phyloP scores from a whole-genome alignment of 306 rosid genomes.

The Glycine tomentella region DNA sequence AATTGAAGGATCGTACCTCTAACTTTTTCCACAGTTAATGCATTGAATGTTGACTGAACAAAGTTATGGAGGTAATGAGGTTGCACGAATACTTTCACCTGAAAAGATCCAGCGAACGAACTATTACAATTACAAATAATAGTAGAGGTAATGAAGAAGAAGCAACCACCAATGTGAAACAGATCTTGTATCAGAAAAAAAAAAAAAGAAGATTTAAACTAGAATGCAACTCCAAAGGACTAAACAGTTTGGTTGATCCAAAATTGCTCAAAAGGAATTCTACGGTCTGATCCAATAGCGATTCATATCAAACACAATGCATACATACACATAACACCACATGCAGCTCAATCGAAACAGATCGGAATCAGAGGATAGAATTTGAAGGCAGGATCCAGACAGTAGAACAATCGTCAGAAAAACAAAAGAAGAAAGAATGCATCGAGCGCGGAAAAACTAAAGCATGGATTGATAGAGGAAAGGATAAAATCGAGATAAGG shows the following conservation, averaged over 20 bases:
- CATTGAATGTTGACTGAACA: conserved; percentile 89
- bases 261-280: neutral
- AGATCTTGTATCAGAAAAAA: conserved; percentile 36
- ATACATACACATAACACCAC: neutral
- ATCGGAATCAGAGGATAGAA: conserved; percentile 39
- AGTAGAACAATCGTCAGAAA: neutral
- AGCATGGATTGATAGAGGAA: neutral
- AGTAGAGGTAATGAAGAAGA: neutral
- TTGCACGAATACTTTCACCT: conserved; percentile 95
- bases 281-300: conserved; percentile 36
- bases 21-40: conserved; percentile 81
- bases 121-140: conserved; percentile 29
- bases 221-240: conserved; percentile 13
- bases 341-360: conserved; percentile 25
- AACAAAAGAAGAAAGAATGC: no score
- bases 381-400: conserved; percentile 34
- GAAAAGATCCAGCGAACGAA: conserved; percentile 53
- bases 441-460: neutral
- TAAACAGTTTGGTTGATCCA: neutral
- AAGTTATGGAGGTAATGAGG: conserved; percentile 90
- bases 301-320: conserved; percentile 21
- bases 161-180: conserved; percentile 5
- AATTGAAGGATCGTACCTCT: conserved; percentile 61
- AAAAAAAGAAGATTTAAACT: conserved; percentile 7
- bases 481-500: neutral